phyloP scores from a whole-genome alignment of 192 early-diverging fungal species.

The Umbelopsis ramanniana region DNA sequence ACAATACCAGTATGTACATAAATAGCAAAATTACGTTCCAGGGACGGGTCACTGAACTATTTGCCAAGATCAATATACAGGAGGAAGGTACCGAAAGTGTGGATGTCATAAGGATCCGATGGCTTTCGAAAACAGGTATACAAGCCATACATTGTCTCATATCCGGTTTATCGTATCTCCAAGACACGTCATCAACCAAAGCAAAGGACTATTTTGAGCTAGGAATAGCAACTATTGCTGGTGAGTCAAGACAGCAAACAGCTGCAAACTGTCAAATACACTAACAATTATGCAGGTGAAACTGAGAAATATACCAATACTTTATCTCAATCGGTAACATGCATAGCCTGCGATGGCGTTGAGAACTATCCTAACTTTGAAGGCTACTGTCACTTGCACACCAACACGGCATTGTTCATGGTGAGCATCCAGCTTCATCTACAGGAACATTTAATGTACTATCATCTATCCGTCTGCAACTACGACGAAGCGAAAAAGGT shows the following conservation, averaged over 20 bases:
- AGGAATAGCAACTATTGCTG: neutral
- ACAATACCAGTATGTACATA: neutral
- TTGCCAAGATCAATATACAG: neutral
- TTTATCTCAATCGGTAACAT: neutral
- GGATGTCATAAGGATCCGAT: neutral
- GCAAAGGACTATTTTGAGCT: conserved; percentile 5
- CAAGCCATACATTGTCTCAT: neutral
- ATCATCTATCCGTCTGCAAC: neutral
- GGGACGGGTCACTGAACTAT: neutral
- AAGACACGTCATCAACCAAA: neutral
- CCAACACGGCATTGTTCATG: neutral
- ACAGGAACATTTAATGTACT: conserved; percentile 2
- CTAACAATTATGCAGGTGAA: neutral
- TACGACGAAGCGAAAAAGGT: neutral
- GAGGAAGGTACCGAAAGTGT: neutral
- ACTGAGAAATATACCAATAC: neutral
- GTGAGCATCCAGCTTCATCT: neutral
- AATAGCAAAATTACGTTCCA: neutral
- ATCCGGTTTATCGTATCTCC: neutral
- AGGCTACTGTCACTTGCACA: neutral
- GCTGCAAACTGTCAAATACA: too few species aligned
- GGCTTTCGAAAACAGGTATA: neutral
- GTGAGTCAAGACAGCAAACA: neutral
- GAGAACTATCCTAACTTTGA: neutral
- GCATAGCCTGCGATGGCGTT: neutral